Base-by-base conservation (phyloP, 306 rosid genomes). In the Castanopsis chinensis region DNA sequence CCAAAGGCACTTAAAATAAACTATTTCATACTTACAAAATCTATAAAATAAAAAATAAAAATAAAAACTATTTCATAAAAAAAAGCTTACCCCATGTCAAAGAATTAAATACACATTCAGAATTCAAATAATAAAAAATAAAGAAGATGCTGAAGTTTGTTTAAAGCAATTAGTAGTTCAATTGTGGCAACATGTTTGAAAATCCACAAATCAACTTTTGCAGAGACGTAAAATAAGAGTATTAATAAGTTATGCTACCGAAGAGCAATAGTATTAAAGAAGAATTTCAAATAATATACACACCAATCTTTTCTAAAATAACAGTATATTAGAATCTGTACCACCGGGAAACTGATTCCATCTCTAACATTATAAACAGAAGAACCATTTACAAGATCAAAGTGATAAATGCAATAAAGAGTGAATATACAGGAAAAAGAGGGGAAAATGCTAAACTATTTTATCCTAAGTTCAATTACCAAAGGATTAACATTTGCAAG, bases 401-500 rank as follows among this genome's bases (percentile, higher is more conserved):
- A 18, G 30, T 59, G 51, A 52, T 5, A 35, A 53, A 53, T 3
- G 27, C 17, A 17, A 25, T 53, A 17, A 11, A 28, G 51, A 17
- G 21, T 17, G 18, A 3, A 71, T 27, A 21, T 13, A 53, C 25
- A 25, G 45, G 6, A 6, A 53, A 53, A 72, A 25, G 63, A 4
- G 5, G n/a, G n/a, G 52, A 21, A 49, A 72, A 35, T 67, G 67
- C 10, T 3, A 30, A 17, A 68, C 74, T 10, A 23, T 23, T 74
- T 41, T 49, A 76, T 72, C 25, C 14, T 43, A 72, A 78, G 14
- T 32, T 60, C 32, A 76, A 74, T 88, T 91, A 93, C 99, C 99
- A 95, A 67, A 64, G 91, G 88, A 89, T 91, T 93, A 55, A 90
- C 14, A 83, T 91, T 89, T 69, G 85, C 53, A 77, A 92, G 97